Evolutionary conservation across 202 grass and related monocot genomes (phyloP), one percentile per base, ranked within the genome.

Genomic region (Elaeis oleifera): DNA sequence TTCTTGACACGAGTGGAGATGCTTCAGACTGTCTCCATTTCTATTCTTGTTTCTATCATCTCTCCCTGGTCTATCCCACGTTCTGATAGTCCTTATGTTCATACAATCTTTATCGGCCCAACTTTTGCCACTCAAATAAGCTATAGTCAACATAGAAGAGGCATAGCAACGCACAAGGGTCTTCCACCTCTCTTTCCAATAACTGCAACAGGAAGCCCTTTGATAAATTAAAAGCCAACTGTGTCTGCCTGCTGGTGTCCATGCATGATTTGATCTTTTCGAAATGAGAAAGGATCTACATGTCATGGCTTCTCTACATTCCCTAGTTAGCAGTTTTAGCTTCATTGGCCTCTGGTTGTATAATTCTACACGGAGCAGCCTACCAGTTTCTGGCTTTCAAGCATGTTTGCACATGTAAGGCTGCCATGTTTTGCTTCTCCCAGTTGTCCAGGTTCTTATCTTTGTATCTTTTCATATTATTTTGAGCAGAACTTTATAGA

Each of bases 171-270:
- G 3, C 58, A 27, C 58, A 3, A 82, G 65, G 75, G 79, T 76
- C 66, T 79, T 79, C 75, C 68, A 58, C 63, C 79, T 59, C 75
- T 65, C 75, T 67, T 72, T 73, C 56, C 56, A 87, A 87, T 87
- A 87, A 87, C 58, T 64, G 58, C 79, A 81, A 44, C 36, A 13
- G 36, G 36, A 44, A 44, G 36, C 36, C 36, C 36, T 44, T 81
- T 63, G 70, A 78, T 78, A 81, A 79, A 74, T 78, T 74, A 86
- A 67, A 87, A 55, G 84, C 84, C 75, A 87, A 79, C 75, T 82
- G 22, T 68, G 76, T 81, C 78, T 75, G 81, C 78, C 78, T 81
- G 83, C 83, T 78, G 77, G 74, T 85, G 80, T 85, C 77, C 64
- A 3, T 73, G 73, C 77, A 23, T 80, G 72, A 64, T 64, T 78